Evolutionary conservation across 441 rosid genomes (phyloP).

Genomic region (Bruguiera hainesii): DNA sequence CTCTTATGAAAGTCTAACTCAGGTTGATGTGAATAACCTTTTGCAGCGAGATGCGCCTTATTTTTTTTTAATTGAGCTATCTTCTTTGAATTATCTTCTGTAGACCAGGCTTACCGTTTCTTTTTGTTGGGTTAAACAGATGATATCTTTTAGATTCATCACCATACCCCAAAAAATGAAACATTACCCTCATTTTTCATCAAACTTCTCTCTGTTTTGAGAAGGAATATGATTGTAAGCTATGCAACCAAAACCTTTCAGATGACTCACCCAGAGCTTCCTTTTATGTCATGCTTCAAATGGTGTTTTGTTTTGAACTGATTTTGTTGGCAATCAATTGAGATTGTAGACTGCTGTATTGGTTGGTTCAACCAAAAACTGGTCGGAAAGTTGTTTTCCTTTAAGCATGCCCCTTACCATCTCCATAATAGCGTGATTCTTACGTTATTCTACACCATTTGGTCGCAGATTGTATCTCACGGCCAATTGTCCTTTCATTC

Average conservation of each 20-base stretch:
- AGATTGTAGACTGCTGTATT: not conserved
- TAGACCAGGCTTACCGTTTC: not conserved
- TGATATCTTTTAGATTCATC: too few relatives aligned
- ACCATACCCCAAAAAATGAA: too few relatives aligned
- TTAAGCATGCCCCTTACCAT: not conserved
- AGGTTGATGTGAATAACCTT: constrained; percentile 18
- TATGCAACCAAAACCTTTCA: not conserved
- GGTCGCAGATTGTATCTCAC: too few relatives aligned
- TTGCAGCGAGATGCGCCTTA: not conserved
- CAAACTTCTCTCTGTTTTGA: not conserved
- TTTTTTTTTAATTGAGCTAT: not conserved
- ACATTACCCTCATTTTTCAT: not conserved
- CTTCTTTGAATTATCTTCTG: not conserved
- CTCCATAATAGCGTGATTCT: not conserved
- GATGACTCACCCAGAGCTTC: not conserved
- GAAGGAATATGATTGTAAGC: not conserved
- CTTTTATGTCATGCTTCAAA: not conserved
- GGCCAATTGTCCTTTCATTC: too few relatives aligned
- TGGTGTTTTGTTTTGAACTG: not conserved
- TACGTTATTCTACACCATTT: not conserved
- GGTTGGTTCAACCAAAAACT: not conserved
- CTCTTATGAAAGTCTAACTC: not conserved
- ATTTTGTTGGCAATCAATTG: not conserved
- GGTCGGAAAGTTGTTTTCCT: not conserved
- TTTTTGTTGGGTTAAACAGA: not conserved